Base-by-base conservation (phyloP, 805 yeast genomes). In the Candida endomychidarum region DNA sequence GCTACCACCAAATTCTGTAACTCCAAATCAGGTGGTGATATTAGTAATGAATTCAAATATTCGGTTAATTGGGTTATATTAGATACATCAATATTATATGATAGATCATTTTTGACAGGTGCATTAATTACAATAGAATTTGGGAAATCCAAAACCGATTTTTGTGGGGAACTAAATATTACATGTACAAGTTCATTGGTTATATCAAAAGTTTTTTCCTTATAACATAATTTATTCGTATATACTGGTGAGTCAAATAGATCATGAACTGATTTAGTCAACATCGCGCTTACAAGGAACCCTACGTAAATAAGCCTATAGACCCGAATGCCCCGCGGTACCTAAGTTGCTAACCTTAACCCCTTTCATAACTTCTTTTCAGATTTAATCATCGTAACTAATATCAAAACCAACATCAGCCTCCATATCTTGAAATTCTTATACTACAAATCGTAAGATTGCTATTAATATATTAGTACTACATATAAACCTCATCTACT, bases 1-100 rank as follows among this genome's bases (percentile, higher is more conserved):
- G 63, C 63, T 4, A 63, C 45, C 6, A 63, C 41, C 8, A 62
- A 23, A 16, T 58, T 57, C 22, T 49, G 48, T 22, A 58, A 48
- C 12, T 28, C 22, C 19, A 5, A 8, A 26, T 35, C 21, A 23
- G 37, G 28, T 10, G 35, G 35, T 5, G 22, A 19, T 10, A 11
- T 19, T 3, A 34, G 10, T n/a, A 36, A 14, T 3, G 25, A 26
- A 14, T 12, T 15, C 18, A 36, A 19, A 28, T 36, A 36, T 4
- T 28, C 28, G 10, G 19, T 12, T 14, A 36, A 36, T 20, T 26
- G 14, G 7, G 15, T 8, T 15, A 36, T 6, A 20, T 5, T 20
- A 11, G 14, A 7, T 4, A 27, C n/a, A 7, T 15, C n/a, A n/a
- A n/a, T n/a, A n/a, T n/a, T n/a, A n/a, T n/a, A n/a, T n/a, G n/a